phyloP scores from a whole-genome alignment of 352 stramenopile species.

The Nothophytophthora sp. region DNA sequence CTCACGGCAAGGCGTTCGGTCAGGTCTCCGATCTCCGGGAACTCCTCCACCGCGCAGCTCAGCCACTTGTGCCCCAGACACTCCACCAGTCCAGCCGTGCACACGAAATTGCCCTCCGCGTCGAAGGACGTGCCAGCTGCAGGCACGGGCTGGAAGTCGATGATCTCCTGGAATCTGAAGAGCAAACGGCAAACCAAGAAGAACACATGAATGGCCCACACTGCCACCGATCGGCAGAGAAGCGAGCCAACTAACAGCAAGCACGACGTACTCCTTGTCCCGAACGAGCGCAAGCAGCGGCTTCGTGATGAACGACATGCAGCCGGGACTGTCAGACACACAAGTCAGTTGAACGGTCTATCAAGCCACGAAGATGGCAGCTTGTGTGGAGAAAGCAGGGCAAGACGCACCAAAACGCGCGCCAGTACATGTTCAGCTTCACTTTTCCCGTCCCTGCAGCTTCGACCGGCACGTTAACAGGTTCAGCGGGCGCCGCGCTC shows the following conservation, averaged over 20 bases:
- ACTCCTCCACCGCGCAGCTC: conserved; percentile 72
- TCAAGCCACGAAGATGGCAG: neutral
- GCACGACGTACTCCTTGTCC: conserved; percentile 54
- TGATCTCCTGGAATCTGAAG: conserved; percentile 67
- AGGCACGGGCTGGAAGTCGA: conserved; percentile 69
- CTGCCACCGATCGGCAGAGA: neutral
- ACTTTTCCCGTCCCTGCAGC: conserved; percentile 39
- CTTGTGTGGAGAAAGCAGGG: neutral
- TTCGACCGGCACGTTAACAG: conserved; percentile 6
- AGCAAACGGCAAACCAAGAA: conserved; percentile 9
- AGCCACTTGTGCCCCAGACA: conserved; percentile 82
- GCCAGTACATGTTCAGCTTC: conserved; percentile 75
- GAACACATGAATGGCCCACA: neutral
- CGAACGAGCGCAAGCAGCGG: conserved; percentile 62
- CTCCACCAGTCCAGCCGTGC: conserved; percentile 65
- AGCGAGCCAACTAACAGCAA: neutral
- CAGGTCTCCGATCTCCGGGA: conserved; percentile 57
- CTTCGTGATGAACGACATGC: conserved; percentile 71
- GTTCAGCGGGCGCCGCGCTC: conserved; percentile 9
- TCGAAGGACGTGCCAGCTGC: conserved; percentile 69
- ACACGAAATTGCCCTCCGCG: conserved; percentile 62
- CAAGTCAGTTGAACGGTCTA: conserved; percentile 2
- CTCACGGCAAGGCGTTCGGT: conserved; percentile 65
- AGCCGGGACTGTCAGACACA: conserved; percentile 64
- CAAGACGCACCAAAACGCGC: conserved; percentile 72